phyloP scores from a whole-genome alignment of 345 rosid genomes.

The Eucalyptus brandiana region DNA sequence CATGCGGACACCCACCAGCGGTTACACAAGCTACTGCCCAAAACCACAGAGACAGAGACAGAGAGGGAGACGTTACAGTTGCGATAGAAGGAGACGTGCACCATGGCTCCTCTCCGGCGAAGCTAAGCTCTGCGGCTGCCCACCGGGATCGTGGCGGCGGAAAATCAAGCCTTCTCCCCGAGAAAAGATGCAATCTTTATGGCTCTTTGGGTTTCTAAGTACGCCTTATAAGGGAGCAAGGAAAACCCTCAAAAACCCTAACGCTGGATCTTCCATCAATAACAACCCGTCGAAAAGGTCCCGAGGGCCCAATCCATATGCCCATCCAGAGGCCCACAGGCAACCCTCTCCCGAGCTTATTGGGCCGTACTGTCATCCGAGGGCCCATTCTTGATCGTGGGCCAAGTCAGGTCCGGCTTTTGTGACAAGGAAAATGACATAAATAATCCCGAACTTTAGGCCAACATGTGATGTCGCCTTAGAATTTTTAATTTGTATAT shows the following conservation, averaged over 20 bases:
- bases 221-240: not conserved
- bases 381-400: not conserved
- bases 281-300: not conserved
- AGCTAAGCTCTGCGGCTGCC: not conserved
- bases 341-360: not conserved
- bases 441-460: accelerated
- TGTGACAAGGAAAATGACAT: accelerated
- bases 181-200: not conserved
- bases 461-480: no score
- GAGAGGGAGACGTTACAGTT: constrained; percentile 15
- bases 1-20: not conserved
- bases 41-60: not conserved
- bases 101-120: constrained; percentile 9
- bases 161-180: not conserved
- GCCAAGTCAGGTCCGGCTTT: not conserved
- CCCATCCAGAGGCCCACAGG: not conserved
- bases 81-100: constrained; percentile 30
- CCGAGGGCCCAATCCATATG: not conserved
- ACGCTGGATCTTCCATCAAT: not conserved
- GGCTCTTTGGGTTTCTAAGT: not conserved
- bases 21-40: not conserved
- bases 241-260: not conserved
- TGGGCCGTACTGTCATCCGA: not conserved
- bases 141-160: not conserved
- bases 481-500: no score